phyloP scores from a whole-genome alignment of 2,329 filamentous ascomycete genomes.

The Fusarium equiseti region DNA sequence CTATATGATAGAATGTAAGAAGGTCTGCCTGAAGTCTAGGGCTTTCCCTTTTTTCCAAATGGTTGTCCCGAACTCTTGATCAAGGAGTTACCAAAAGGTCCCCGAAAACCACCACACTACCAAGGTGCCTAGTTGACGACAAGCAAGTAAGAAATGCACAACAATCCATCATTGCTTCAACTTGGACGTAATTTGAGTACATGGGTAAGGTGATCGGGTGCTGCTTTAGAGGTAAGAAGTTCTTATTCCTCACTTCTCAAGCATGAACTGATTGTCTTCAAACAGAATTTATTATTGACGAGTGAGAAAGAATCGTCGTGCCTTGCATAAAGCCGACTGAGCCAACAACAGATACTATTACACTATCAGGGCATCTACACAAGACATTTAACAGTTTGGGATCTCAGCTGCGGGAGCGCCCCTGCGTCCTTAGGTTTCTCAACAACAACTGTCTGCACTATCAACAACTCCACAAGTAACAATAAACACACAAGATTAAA shows the following conservation, averaged over 20 bases:
- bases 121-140: background rate
- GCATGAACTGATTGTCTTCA: background rate
- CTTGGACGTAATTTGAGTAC: background rate
- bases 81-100: background rate
- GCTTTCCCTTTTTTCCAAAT: background rate
- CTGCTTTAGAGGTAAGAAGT: background rate
- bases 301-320: background rate
- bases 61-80: background rate
- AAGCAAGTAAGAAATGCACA: background rate
- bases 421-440: background rate
- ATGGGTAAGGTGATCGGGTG: background rate
- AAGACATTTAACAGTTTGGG: background rate
- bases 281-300: background rate
- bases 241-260: background rate
- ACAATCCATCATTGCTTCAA: background rate
- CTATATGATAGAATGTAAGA: background rate
- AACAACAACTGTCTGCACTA: background rate
- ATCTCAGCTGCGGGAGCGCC: background rate
- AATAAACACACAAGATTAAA: background rate
- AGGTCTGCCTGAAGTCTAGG: background rate
- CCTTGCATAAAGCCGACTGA: background rate
- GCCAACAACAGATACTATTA: background rate
- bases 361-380: background rate
- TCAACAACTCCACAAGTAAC: background rate
- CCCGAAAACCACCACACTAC: background rate